Base-by-base conservation (phyloP, 768 basidiomycete genomes). In the Phaeotremella fagi region DNA sequence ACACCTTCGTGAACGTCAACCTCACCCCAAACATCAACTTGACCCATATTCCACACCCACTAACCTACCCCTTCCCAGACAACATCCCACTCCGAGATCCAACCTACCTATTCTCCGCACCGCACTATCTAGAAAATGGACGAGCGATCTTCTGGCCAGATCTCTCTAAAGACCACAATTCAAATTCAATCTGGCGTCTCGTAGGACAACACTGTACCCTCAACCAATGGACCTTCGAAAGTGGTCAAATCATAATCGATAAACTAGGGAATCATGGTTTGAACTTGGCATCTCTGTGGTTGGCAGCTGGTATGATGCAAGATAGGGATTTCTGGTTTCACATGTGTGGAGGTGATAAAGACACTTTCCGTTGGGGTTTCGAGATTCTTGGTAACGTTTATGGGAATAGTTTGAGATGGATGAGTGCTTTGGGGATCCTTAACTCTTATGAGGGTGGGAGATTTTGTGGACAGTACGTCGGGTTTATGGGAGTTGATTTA, bases 61-160 rank as follows among this genome's bases (percentile, higher is more conserved):
- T 33, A 33, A 16, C n/a, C 37, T 55, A 51, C 29, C 44, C 55
- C 24, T 42, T 50, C 16, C 44, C 63, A 38, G 78, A 79, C 61
- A 78, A 77, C 49, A 60, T 75, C 4, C 74, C 75, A 2, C 56
- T 77, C 1, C 61, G 68, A 0, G 74, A 77, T 38, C 77, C 77
- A 2, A 53, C 65, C 12, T 64, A 70, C 51, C 73, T 79, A 14
- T 79, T 79, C 60, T 60, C 70, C 31, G 61, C 72, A 2, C 56
- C 62, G 1, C 25, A 60, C 4, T 78, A 76, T 59, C 50, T 38
- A 15, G 37, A 58, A 9, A 47, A 65, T 24, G 73, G 72, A 3
- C 52, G 66, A 24, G 71, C 72, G 1, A 77, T 73, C 22, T 77
- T 78, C 55, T 79, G 77, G 77, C 77, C 78, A 2, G 78, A 79